phyloP scores from a whole-genome alignment of 441 rosid species.

The Arabidopsis hybrid region DNA sequence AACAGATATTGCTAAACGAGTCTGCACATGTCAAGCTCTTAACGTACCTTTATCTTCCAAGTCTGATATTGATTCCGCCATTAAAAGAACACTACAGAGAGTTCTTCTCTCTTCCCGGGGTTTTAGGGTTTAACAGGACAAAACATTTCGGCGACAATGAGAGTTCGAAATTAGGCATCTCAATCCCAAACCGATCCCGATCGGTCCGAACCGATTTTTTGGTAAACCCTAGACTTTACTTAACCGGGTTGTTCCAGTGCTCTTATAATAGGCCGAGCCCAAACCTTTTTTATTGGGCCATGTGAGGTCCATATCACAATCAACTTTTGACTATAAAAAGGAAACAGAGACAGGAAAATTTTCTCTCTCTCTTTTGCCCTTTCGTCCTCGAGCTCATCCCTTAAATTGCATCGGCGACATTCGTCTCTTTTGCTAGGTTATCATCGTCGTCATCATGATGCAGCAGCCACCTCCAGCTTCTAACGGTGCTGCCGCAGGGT shows the following conservation, averaged over 20 bases:
- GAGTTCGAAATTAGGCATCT: background rate
- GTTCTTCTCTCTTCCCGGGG: slow-evolving; percentile 25
- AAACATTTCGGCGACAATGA: slow-evolving; percentile 17
- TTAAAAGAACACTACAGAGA: background rate
- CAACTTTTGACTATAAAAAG: background rate
- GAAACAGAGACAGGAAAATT: background rate
- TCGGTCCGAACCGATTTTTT: background rate
- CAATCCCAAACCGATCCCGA: background rate
- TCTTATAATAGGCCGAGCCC: background rate
- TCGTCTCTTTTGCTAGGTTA: slow-evolving; percentile 29
- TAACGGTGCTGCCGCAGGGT: slow-evolving; percentile 49
- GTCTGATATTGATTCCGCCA: slow-evolving; percentile 23
- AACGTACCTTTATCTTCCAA: slow-evolving; percentile 32
- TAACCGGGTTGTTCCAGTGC: background rate
- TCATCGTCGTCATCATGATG: slow-evolving; percentile 69
- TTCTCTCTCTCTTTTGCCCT: background rate
- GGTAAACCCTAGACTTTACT: background rate
- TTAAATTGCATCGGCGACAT: slow-evolving; percentile 8
- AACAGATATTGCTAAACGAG: slow-evolving; percentile 21
- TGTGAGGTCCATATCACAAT: background rate
- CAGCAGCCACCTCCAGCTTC: slow-evolving; percentile 77
- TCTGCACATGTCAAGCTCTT: background rate
- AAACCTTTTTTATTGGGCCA: background rate
- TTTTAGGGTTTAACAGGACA: slow-evolving; percentile 29
- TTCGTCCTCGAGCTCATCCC: background rate